A percentile compares a stretch with the other conserved stretches of the same genome.
These are phyloP conservation scores for Kentomonas sorsogonicus DNA, from an alignment of 208 protist species.

Conservation along the genomic window DNA sequence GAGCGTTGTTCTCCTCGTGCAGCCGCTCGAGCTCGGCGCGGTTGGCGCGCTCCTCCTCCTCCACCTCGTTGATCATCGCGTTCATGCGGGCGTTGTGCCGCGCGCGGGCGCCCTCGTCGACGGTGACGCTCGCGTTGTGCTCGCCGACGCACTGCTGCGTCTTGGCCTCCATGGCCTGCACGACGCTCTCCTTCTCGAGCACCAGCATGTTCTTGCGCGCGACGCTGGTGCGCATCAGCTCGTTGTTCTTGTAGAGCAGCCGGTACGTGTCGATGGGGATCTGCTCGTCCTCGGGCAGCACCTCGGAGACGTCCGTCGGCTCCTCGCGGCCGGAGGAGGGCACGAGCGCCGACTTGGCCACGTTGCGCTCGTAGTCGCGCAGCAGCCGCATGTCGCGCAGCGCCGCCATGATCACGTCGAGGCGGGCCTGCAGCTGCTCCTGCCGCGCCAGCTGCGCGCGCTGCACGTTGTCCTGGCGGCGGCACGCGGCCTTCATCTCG, in stretches of 20 bases:
- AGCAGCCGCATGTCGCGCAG: conserved; percentile 77
- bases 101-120: conserved; percentile 44
- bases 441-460: conserved; percentile 75
- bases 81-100: conserved; percentile 35
- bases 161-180: conserved; percentile 78
- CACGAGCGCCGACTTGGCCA: conserved; percentile 67
- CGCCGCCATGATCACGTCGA: conserved; percentile 65
- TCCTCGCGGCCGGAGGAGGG: conserved; percentile 66
- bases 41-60: conserved; percentile 41
- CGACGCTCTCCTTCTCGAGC: conserved; percentile 80
- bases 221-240: conserved; percentile 73
- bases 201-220: conserved; percentile 88
- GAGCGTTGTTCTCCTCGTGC: conserved; percentile 34
- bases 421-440: conserved; percentile 76
- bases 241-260: conserved; percentile 82
- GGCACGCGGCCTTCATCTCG: conserved; percentile 54
- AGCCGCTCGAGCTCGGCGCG: conserved; percentile 45
- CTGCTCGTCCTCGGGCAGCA: conserved; percentile 72
- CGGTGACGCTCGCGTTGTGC: conserved; percentile 42
- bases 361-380: conserved; percentile 71
- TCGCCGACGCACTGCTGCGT: conserved; percentile 38
- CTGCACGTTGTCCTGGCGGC: conserved; percentile 74
- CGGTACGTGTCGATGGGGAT: conserved; percentile 83
- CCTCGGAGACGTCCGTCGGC: conserved; percentile 63
- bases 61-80: conserved; percentile 40